These are phyloP conservation scores for Penicillium argentinense DNA, from an alignment of 495 filamentous ascomycete genomes.

Conservation along the genomic window DNA sequence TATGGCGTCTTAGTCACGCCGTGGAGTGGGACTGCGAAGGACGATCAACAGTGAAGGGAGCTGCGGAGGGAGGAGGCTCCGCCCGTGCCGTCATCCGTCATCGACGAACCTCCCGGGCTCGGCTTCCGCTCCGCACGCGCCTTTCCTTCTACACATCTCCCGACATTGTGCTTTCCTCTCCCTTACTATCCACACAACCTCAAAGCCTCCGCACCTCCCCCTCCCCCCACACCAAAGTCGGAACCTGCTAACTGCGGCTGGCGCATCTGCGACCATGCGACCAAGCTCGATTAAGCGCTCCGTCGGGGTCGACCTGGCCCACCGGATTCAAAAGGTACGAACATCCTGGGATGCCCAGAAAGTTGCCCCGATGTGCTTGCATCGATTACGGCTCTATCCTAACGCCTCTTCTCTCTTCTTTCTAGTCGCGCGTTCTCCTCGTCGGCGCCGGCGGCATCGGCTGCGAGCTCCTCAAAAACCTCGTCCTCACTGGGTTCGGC, in stretches of 20 bases:
- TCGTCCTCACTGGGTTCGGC: constrained; percentile 89
- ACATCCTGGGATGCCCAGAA: neutral
- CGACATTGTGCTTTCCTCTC: no score
- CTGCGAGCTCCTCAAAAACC: constrained; percentile 96
- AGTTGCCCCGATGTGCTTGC: no score
- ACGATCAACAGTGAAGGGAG: no score
- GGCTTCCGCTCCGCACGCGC: constrained; percentile 17
- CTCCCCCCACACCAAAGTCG: constrained; percentile 9
- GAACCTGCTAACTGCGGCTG: constrained; percentile 14
- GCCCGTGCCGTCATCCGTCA: constrained; percentile 31
- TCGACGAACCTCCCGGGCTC: constrained; percentile 15
- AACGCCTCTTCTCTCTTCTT: constrained; percentile 8
- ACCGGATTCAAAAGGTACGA: constrained; percentile 63
- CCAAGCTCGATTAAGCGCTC: constrained; percentile 61
- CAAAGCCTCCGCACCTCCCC: no score
- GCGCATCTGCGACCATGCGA: constrained; percentile 44
- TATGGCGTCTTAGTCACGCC: no score
- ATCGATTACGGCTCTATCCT: no score
- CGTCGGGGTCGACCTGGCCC: constrained; percentile 57
- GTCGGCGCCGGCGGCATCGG: constrained; percentile 97
- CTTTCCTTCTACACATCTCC: constrained; percentile 10
- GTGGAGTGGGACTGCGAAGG: no score
- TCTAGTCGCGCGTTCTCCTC: constrained; percentile 83
- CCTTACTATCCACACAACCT: no score
- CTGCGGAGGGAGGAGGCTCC: no score